Evolutionary conservation across 129 eudicot genomes (phyloP).

Genomic region (Artemisia annua): DNA sequence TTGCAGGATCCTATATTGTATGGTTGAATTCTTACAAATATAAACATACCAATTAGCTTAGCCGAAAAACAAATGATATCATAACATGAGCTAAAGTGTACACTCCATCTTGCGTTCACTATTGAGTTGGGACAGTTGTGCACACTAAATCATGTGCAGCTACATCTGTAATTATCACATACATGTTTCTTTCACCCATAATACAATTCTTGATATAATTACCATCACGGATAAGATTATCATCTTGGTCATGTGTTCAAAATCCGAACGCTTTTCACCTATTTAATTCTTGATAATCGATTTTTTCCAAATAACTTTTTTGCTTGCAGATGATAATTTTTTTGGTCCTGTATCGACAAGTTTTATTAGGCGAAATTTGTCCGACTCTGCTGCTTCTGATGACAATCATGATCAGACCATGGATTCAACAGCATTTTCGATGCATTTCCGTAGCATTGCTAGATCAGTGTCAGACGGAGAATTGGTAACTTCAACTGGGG

Average conservation of each 20-base stretch:
- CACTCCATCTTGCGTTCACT: background rate
- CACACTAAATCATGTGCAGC: conserved; percentile 1
- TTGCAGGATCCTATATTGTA: background rate
- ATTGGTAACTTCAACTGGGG: conserved; percentile 60
- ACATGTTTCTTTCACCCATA: background rate
- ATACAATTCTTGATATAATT: background rate
- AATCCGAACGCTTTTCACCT: background rate
- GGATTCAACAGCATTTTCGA: conserved; percentile 94
- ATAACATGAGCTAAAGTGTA: conserved; percentile 2
- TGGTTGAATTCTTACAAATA: conserved; percentile 1
- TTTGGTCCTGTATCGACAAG: conserved; percentile 89
- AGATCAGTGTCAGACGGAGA: conserved; percentile 73
- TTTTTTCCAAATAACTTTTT: conserved; percentile 19
- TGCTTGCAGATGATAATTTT: conserved; percentile 67
- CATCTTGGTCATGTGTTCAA: background rate
- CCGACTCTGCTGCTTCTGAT: conserved; percentile 65
- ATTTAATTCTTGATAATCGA: conserved; percentile 1
- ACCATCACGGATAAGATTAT: background rate
- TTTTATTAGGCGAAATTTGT: conserved; percentile 62
- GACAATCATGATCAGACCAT: conserved; percentile 75
- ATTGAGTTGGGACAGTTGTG: conserved; percentile 6
- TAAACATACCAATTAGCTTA: background rate
- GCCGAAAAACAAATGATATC: conserved; percentile 7
- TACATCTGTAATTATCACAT: conserved; percentile 15
- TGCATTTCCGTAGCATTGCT: conserved; percentile 88